Conservation (phyloP, 495 filamentous ascomycete species). For the Aspergillus sclerotioniger region DNA sequence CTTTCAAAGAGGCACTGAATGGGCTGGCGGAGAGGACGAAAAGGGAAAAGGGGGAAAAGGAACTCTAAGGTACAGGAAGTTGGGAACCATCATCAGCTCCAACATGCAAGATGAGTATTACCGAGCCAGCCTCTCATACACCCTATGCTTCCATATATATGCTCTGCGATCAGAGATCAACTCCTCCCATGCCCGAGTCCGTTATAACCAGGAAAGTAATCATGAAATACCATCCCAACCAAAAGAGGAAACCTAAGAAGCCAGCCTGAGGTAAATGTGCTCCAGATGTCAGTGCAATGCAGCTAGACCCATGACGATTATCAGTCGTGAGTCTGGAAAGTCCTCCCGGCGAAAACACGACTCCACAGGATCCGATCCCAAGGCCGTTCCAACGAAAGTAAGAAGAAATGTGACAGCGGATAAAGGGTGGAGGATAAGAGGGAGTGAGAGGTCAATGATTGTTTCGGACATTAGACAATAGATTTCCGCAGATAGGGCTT, state of each 20-base stretch:
- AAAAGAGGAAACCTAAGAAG: constrained; percentile 6
- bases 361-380: constrained; percentile 12
- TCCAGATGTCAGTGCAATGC: constrained; percentile 13
- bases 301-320: constrained; percentile 18
- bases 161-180: constrained; percentile 29
- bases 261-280: constrained; percentile 8
- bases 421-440: background rate
- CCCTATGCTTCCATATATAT: constrained; percentile 30
- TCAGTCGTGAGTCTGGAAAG: constrained; percentile 15
- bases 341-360: constrained; percentile 9
- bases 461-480: constrained; percentile 17
- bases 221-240: constrained; percentile 11
- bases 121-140: constrained; percentile 20
- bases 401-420: background rate
- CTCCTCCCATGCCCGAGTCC: constrained; percentile 41
- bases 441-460: background rate
- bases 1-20: background rate
- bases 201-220: constrained; percentile 24
- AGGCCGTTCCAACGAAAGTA: constrained; percentile 15
- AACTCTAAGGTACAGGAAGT: constrained; percentile 23
- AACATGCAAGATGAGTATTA: constrained; percentile 20
- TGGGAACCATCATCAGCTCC: constrained; percentile 10
- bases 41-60: background rate
- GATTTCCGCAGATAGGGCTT: background rate
- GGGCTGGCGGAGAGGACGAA: background rate